These are phyloP conservation scores for Begonia fuchsioides DNA, from an alignment of 306 rosid species.

Conservation along the genomic window DNA sequence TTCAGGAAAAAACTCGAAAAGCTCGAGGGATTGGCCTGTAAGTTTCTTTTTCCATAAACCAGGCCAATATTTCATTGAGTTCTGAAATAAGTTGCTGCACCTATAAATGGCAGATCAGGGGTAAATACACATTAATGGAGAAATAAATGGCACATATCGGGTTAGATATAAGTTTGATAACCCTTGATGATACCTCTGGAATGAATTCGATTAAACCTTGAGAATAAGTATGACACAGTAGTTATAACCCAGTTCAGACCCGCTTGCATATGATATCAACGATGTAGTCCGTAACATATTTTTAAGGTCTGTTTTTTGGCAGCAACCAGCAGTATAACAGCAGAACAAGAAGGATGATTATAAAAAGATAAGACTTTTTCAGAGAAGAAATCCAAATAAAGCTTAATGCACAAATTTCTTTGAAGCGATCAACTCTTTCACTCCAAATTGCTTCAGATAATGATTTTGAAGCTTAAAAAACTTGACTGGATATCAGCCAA, in stretches of 20 bases:
- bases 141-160: slow-evolving; percentile 3
- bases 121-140: slow-evolving; percentile 5
- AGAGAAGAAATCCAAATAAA: no score
- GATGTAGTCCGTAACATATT: slow-evolving; percentile 86
- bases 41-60: slow-evolving; percentile 94
- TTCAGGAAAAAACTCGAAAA: slow-evolving; percentile 82
- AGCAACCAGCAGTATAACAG: slow-evolving; percentile 61
- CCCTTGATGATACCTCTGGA: slow-evolving; percentile 69
- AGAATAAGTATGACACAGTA: slow-evolving; percentile 97
- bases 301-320: slow-evolving; percentile 85
- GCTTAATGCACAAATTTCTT: not conserved
- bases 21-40: slow-evolving; percentile 56
- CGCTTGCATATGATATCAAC: slow-evolving; percentile 80
- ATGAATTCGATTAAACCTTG: slow-evolving; percentile 98
- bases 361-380: no score
- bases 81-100: slow-evolving; percentile 91
- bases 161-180: not conserved
- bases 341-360: no score
- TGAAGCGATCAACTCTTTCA: not conserved
- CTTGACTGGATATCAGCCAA: no score
- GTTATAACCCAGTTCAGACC: slow-evolving; percentile 52
- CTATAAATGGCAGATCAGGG: slow-evolving; percentile 25
- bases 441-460: no score
- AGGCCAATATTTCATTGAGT: slow-evolving; percentile 83
- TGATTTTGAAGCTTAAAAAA: not conserved